Percentiles rank a stretch among this genome's conserved stretches.
Conservation (phyloP, 345 rosid genomes). For the Geranium brycei region DNA sequence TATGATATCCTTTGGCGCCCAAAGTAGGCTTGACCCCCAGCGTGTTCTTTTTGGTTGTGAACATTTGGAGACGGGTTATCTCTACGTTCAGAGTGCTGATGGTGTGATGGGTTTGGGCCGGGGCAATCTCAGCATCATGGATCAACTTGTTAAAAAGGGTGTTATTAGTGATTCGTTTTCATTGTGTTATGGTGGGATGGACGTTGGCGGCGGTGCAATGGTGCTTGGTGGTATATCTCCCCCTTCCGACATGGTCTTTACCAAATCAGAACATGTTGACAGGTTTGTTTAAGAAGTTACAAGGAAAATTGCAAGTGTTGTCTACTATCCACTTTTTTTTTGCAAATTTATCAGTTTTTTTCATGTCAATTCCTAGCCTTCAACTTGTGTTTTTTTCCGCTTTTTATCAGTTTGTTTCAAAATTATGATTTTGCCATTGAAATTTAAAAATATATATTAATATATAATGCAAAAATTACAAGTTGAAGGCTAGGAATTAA, state of each 20-base stretch:
- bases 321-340: no score
- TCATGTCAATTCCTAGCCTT: no score
- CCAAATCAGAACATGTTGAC: conserved; percentile 55
- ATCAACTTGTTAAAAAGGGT: conserved; percentile 77
- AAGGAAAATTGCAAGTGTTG: no score
- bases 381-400: no score
- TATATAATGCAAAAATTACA: no score
- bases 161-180: conserved; percentile 78
- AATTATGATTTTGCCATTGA: no score
- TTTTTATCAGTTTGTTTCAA: no score
- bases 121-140: conserved; percentile 83
- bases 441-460: no score
- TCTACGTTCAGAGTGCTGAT: conserved; percentile 81
- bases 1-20: conserved; percentile 64
- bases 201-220: conserved; percentile 88
- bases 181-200: conserved; percentile 95
- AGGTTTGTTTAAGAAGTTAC: conserved; percentile 40
- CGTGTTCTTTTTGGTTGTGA: conserved; percentile 85
- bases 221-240: conserved; percentile 66
- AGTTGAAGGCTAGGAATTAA: no score
- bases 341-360: no score
- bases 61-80: conserved; percentile 76
- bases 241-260: conserved; percentile 60
- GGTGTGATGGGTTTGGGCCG: conserved; percentile 91
- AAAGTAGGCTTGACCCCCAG: conserved; percentile 61